Conservation (phyloP, 495 filamentous ascomycete genomes). For the Cairneyella variabilis region DNA sequence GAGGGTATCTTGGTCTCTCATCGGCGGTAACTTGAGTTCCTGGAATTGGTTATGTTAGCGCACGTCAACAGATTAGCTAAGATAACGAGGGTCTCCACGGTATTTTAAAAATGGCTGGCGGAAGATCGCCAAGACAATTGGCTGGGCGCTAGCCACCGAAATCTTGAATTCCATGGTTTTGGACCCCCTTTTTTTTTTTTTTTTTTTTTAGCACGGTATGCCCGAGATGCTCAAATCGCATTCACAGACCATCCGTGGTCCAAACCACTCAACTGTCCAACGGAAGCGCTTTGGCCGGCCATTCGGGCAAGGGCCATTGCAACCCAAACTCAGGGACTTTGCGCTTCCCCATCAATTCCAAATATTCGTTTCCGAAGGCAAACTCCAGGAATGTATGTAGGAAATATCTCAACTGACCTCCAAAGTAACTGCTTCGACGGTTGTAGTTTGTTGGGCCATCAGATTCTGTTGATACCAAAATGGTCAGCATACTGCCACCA, state of each 20-base stretch:
- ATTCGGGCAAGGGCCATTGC: background rate
- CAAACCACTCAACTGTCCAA: too few species aligned
- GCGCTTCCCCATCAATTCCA: too few species aligned
- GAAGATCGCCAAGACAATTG: conserved; percentile 9
- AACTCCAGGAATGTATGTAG: too few species aligned
- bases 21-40: conserved; percentile 32
- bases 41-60: conserved; percentile 17
- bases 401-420: conserved; percentile 40
- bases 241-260: too few species aligned
- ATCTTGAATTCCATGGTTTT: conserved; percentile 2
- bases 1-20: conserved; percentile 43
- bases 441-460: conserved; percentile 43
- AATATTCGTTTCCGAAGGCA: too few species aligned
- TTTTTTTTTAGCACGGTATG: too few species aligned
- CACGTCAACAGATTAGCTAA: background rate
- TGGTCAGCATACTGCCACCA: conserved; percentile 12
- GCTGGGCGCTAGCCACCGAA: conserved; percentile 10
- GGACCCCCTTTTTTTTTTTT: too few species aligned
- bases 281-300: background rate
- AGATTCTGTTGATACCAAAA: conserved; percentile 27
- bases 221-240: too few species aligned
- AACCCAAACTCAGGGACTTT: too few species aligned
- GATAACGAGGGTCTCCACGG: conserved; percentile 2
- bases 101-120: background rate
- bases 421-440: conserved; percentile 62